Conservation (phyloP, 2,329 filamentous ascomycete species). For the Hypoxylon sp. region DNA sequence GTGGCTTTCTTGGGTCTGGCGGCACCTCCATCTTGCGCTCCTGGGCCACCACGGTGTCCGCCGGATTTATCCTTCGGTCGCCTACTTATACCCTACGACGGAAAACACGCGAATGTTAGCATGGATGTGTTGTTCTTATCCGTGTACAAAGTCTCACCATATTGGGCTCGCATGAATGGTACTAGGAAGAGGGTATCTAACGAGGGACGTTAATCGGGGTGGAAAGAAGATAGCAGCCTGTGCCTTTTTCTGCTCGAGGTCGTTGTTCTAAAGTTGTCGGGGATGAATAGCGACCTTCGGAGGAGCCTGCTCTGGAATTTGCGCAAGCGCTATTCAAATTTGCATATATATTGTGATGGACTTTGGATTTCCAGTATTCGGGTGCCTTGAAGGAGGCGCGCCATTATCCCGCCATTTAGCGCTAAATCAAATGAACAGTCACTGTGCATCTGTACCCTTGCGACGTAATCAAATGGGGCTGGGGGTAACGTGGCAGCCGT, state of each 20-base stretch:
- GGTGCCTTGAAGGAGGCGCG: conserved; percentile 40
- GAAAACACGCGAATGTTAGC: conserved; percentile 37
- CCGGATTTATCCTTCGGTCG: conserved; percentile 64
- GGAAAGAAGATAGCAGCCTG: conserved; percentile 8
- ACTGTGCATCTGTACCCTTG: conserved; percentile 40
- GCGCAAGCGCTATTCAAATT: conserved; percentile 31
- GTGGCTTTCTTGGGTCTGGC: conserved; percentile 93
- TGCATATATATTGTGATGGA: conserved; percentile 33
- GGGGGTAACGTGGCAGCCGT: conserved; percentile 45
- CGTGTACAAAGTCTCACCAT: conserved; percentile 47
- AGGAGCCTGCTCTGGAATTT: conserved; percentile 16
- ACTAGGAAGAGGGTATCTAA: conserved; percentile 37
- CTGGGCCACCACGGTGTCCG: conserved; percentile 59
- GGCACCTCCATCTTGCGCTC: conserved; percentile 55
- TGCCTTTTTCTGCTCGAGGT: not conserved
- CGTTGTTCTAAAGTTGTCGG: not conserved
- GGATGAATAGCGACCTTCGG: conserved; percentile 15
- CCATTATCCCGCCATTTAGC: conserved; percentile 38
- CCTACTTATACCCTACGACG: conserved; percentile 64
- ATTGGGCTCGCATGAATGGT: conserved; percentile 52
- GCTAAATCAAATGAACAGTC: conserved; percentile 37
- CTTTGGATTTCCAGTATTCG: conserved; percentile 31
- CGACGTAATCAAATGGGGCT: conserved; percentile 54
- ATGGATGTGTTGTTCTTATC: conserved; percentile 15
- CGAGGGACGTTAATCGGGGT: conserved; percentile 20